These are phyloP conservation scores for Xylariaceae sp. DNA, from an alignment of 2,329 filamentous ascomycete genomes.

Conservation along the genomic window DNA sequence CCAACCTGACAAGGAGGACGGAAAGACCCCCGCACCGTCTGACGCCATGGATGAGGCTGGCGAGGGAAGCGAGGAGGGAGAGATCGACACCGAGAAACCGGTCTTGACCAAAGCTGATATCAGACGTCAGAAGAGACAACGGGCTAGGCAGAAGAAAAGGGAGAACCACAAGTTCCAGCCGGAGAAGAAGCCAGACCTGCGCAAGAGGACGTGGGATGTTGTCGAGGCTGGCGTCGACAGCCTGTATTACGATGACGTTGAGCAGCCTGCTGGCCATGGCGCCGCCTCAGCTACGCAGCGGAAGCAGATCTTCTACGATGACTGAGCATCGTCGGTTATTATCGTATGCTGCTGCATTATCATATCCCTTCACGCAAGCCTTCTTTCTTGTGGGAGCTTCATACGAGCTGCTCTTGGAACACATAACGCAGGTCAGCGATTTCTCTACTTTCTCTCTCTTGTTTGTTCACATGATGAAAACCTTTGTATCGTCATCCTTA, in stretches of 20 bases:
- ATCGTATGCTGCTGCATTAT: neutral
- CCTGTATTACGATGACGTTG: conserved; percentile 53
- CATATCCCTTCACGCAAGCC: neutral
- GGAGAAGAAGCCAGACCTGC: conserved; percentile 51
- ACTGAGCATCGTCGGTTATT: conserved; percentile 29
- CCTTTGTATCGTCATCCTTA: conserved; percentile 93
- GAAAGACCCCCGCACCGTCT: neutral
- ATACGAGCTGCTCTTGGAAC: neutral
- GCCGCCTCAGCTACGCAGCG: conserved; percentile 35
- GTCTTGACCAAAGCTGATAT: conserved; percentile 25
- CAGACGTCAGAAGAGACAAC: conserved; percentile 35
- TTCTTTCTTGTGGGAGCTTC: neutral
- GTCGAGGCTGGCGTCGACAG: conserved; percentile 57
- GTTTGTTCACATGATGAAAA: conserved; percentile 68
- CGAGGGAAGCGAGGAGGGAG: conserved; percentile 32
- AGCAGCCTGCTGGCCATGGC: conserved; percentile 20
- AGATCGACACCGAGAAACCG: conserved; percentile 31
- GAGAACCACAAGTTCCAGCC: conserved; percentile 39
- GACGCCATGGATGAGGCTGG: conserved; percentile 20
- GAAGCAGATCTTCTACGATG: conserved; percentile 45
- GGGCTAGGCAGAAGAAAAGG: conserved; percentile 36
- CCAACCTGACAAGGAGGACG: conserved; percentile 6
- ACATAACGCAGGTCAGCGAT: conserved; percentile 24
- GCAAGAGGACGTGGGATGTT: conserved; percentile 63
- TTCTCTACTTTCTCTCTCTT: conserved; percentile 1